Evolutionary conservation across 345 rosid species (phyloP), one percentile per base, ranked within the genome.

Genomic region (Salix purpurea): DNA sequence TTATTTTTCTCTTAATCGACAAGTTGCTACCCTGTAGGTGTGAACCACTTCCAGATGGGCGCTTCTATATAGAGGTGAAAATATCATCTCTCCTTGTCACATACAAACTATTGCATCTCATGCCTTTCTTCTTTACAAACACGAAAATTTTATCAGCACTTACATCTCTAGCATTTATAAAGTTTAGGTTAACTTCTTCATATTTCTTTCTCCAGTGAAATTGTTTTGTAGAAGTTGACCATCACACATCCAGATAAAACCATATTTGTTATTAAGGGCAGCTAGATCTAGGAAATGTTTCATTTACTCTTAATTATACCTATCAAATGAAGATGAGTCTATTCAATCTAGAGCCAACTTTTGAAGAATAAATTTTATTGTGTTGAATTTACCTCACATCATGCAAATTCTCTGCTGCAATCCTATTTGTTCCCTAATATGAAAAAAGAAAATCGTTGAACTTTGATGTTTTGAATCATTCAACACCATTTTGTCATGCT

Each of bases 31-130:
- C 42, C 4, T 84, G 42, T 76, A 96, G 99, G 90, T 96, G 96
- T 77, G 97, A 96, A 79, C 96, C 98, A 83, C 93, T 93, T 74
- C 92, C 96, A 5, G 94, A 91, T 87, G 99, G 98, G 39, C 88
- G 96, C 42, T 91, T 96, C 82, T 89, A 86, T 83, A 80, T 93
- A 73, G 96, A 91, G 96, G 98, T 93, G 76, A 77, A 76, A 52
- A 69, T 70, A 56, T 44, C 21, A 4, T 18, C 5, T 12, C 68
- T 67, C 72, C 21, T 54, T 21, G 37, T 48, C 21, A 48, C 54
- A 48, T 48, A 48, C 54, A 48, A 48, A 15, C 19, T 48, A 48
- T 16, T 48, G 5, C 54, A 48, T 48, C 54, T 48, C 18, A 48
- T 48, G 7, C 18, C 54, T 14, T 48, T 48, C 2, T 15, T 1